Base-by-base conservation (phyloP, 441 rosid genomes). In the Pelargonium cotyledonis region DNA sequence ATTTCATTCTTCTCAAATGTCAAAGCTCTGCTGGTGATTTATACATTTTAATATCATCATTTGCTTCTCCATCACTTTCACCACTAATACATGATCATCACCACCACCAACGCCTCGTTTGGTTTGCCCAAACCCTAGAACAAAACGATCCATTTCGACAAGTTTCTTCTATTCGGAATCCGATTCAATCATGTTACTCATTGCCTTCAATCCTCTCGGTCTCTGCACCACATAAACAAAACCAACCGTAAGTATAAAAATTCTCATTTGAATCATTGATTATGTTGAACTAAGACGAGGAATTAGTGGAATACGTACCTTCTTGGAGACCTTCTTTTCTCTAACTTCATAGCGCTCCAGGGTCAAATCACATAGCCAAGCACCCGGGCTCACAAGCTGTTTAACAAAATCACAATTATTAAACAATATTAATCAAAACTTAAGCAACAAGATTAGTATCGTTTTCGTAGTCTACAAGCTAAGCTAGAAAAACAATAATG, bases 351-450 rank as follows among this genome's bases (percentile, higher is more conserved):
- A 89, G 15, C 95, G 80, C 63, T 89, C 91, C 9, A 89, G 79
- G 11, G 95, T 89, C 70, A 89, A 72, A 76, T 89, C 91, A 41
- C 95, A 89, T 18, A 89, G 72, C 95, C 95, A 89, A 16, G 88
- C 68, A 19, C 95, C 95, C 0, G 95, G 95, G 68, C 95, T 81
- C 11, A 89, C 91, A 67, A 89, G 79, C 91, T 85, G 78, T 58
- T 31, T 5, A 53, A 11, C 26, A 7, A 51, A 68, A 58, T 15
- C 40, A 0, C 23, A 61, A 3, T 12, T 15, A 62, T 10, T 12
- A 66, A n/a, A n/a, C n/a, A n/a, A n/a, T 0, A 15, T 3, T 11
- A 19, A 41, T 18, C 4, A 55, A 0, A 26, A 26, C 1, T 14
- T 15, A 53, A 40, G 4, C 51, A 8, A 38, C 41, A 1, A 35